Conservation (phyloP, 148 eudicot genomes). For the Rhododendron simsii region DNA sequence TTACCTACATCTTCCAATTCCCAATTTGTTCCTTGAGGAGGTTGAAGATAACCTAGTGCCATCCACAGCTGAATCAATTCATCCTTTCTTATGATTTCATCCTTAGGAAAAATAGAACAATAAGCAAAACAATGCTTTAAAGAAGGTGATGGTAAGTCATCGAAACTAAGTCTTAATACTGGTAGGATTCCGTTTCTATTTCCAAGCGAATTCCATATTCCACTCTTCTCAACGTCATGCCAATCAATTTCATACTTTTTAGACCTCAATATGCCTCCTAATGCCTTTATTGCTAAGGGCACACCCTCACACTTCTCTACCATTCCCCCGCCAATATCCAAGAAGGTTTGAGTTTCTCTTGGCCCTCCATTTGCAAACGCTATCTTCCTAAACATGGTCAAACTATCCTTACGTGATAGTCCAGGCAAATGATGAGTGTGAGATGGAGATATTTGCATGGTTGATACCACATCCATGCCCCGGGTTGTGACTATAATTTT, state of each 20-base stretch:
- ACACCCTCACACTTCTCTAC: conserved; percentile 19
- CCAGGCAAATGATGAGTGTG: not conserved
- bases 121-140: conserved; percentile 22
- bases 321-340: not conserved
- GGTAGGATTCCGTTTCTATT: not conserved
- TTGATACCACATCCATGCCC: not conserved
- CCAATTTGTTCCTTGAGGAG: not conserved
- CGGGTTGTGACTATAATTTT: not conserved
- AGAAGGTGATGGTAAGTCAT: conserved; percentile 10
- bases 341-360: not conserved
- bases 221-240: not conserved
- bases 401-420: conserved; percentile 11
- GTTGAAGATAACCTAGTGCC: not conserved
- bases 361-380: not conserved
- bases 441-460: not conserved
- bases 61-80: not conserved
- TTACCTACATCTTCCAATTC: conserved; percentile 15
- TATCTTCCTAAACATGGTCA: conserved; percentile 3
- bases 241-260: conserved; percentile 9
- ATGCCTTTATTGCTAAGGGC: conserved; percentile 11
- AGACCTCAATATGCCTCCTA: conserved; percentile 1
- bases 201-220: not conserved
- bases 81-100: not conserved
- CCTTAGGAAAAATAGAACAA: not conserved
- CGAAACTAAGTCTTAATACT: conserved; percentile 9